Evolutionary conservation across 1,139 yeast species (phyloP).

Genomic region (Yamadazyma jaroonii): DNA sequence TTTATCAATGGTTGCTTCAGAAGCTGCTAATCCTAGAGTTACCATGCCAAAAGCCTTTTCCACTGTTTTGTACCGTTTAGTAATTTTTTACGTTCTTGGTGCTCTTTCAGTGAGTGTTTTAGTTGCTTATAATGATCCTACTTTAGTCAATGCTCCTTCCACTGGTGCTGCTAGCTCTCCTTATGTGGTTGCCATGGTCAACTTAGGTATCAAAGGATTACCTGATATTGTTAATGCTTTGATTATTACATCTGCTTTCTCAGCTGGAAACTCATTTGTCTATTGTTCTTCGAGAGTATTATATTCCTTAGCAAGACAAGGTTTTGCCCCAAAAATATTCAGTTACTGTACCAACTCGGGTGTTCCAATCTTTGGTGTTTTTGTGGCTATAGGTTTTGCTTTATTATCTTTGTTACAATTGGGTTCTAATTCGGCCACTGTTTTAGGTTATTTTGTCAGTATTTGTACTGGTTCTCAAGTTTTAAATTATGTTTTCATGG

Average conservation of each 20-base stretch:
- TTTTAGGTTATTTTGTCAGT: slow-evolving; percentile 70
- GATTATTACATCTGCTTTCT: slow-evolving; percentile 26
- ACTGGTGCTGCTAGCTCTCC: slow-evolving; percentile 37
- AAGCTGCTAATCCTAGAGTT: slow-evolving; percentile 69
- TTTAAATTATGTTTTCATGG: slow-evolving; percentile 64
- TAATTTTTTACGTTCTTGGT: slow-evolving; percentile 58
- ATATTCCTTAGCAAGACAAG: slow-evolving; percentile 33
- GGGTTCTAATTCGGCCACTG: slow-evolving; percentile 55
- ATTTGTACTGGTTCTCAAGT: slow-evolving; percentile 76
- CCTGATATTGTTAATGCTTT: slow-evolving; percentile 38
- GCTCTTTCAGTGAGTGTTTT: slow-evolving; percentile 37
- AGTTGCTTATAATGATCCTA: slow-evolving; percentile 38
- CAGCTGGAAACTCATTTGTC: slow-evolving; percentile 42
- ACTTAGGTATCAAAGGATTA: slow-evolving; percentile 30
- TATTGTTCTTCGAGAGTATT: slow-evolving; percentile 39
- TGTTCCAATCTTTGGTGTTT: slow-evolving; percentile 45
- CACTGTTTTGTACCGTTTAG: slow-evolving; percentile 68
- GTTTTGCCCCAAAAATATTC: slow-evolving; percentile 36
- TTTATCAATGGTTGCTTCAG: slow-evolving; percentile 79
- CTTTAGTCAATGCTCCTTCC: slow-evolving; percentile 21
- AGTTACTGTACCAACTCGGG: slow-evolving; percentile 25
- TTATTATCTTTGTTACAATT: slow-evolving; percentile 55
- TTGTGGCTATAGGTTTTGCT: slow-evolving; percentile 57
- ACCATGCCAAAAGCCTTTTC: slow-evolving; percentile 43
- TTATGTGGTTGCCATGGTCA: slow-evolving; percentile 42